Conservation (phyloP, 768 basidiomycete genomes). For the Pleurotus djamor region DNA sequence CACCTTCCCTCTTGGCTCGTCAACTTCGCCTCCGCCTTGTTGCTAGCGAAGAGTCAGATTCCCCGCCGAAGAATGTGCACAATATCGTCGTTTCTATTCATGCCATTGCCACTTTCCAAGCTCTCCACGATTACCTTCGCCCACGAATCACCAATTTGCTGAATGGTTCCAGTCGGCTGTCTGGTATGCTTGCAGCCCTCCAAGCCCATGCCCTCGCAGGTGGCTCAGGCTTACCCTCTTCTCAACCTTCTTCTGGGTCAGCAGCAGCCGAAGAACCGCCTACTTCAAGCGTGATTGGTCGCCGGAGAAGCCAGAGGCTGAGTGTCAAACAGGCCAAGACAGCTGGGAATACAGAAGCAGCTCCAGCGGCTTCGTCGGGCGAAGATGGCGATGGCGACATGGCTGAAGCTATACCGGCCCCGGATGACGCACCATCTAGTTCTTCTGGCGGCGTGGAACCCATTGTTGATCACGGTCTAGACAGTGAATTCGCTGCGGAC, state of each 20-base stretch:
- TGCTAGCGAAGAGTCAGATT: constrained; percentile 87
- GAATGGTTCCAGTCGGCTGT: constrained; percentile 63
- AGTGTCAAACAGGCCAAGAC: constrained; percentile 60
- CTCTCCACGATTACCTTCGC: constrained; percentile 92
- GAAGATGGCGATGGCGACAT: not conserved
- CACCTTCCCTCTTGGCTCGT: constrained; percentile 88
- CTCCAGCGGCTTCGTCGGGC: not conserved
- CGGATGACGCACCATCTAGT: not conserved
- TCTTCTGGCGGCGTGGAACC: constrained; percentile 22
- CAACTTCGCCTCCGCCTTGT: constrained; percentile 87
- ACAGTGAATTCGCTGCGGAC: constrained; percentile 66
- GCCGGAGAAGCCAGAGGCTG: constrained; percentile 82
- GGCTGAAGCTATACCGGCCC: constrained; percentile 1
- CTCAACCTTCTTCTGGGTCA: constrained; percentile 29
- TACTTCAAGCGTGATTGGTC: constrained; percentile 41
- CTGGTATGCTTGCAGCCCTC: constrained; percentile 90
- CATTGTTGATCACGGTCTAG: constrained; percentile 58
- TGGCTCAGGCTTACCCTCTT: constrained; percentile 23
- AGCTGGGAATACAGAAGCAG: constrained; percentile 7
- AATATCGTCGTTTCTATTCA: constrained; percentile 97
- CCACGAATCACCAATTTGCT: constrained; percentile 81
- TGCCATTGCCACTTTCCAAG: constrained; percentile 97
- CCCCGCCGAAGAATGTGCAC: constrained; percentile 74
- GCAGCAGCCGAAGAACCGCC: constrained; percentile 29
- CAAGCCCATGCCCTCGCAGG: constrained; percentile 68